A percentile compares a stretch with the other conserved stretches of the same genome.
Conservation (phyloP, 805 yeast species). For the Metschnikowia henanensis region DNA sequence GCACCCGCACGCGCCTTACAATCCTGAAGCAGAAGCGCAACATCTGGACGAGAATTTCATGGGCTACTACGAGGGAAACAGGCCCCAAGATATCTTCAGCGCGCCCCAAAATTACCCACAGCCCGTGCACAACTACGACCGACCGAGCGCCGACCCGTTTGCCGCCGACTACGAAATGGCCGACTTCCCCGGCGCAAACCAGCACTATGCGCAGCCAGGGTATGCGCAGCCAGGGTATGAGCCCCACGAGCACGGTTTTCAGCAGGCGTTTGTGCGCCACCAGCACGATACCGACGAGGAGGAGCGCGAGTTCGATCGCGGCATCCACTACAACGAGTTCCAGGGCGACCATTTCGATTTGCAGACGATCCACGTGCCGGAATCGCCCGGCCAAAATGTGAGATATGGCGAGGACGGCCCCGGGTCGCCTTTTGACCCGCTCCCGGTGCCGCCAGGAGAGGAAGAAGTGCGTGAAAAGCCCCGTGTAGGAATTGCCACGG, state of each 20-base stretch:
- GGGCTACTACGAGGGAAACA: slow-evolving; percentile 16
- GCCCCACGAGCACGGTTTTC: slow-evolving; percentile 19
- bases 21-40: slow-evolving; percentile 1
- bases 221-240: slow-evolving; percentile 5
- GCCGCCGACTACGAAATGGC: slow-evolving; percentile 28
- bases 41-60: slow-evolving; percentile 14
- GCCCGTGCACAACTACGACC: slow-evolving; percentile 9
- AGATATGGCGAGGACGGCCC: slow-evolving; percentile 18
- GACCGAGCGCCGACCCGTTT: slow-evolving; percentile 25
- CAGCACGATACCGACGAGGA: slow-evolving; percentile 41
- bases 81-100: slow-evolving; percentile 17
- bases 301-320: slow-evolving; percentile 41
- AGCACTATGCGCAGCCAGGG: slow-evolving; percentile 3
- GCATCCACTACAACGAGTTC: slow-evolving; percentile 38
- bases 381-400: slow-evolving; percentile 9
- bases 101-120: slow-evolving; percentile 9
- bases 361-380: slow-evolving; percentile 30
- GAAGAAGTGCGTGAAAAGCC: slow-evolving; percentile 34
- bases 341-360: slow-evolving; percentile 45
- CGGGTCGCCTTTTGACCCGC: slow-evolving; percentile 30
- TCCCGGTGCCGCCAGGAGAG: slow-evolving; percentile 34
- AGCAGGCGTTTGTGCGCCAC: slow-evolving; percentile 45
- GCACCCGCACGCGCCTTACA: slow-evolving; percentile 14
- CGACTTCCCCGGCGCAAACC: slow-evolving; percentile 9
- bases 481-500: slow-evolving; percentile 27